Conservation (phyloP, 176 grass and related monocot genomes). For the Coix lacrymajobi region DNA sequence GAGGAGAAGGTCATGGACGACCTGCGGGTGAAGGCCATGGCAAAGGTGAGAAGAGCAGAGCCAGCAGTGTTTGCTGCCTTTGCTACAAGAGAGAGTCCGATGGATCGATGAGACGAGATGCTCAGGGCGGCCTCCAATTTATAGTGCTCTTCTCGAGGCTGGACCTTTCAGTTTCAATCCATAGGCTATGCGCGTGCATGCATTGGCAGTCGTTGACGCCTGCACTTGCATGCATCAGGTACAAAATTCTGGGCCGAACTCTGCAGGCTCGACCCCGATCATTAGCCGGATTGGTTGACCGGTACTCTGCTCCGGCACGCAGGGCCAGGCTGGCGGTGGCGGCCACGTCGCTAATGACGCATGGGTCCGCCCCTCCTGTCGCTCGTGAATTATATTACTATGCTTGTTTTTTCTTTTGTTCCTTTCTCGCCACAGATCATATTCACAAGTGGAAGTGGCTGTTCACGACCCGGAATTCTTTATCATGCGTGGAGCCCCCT, state of each 20-base stretch:
- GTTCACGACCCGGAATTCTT: neutral
- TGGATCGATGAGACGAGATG: neutral
- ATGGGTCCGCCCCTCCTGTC: neutral
- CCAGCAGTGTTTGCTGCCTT: too few species aligned
- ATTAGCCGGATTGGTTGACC: slow-evolving; percentile 19
- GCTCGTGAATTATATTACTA: neutral
- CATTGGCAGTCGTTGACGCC: neutral
- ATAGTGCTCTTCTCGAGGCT: slow-evolving; percentile 9
- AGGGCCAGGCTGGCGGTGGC: neutral
- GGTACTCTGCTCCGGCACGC: neutral
- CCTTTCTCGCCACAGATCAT: neutral
- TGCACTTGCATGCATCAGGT: neutral
- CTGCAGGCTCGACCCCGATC: neutral
- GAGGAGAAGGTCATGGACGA: neutral
- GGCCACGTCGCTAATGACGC: neutral
- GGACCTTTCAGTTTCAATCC: neutral
- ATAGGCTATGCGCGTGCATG: neutral
- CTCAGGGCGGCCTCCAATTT: neutral
- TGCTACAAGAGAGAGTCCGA: neutral
- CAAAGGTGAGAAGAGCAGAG: neutral
- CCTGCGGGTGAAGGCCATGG: slow-evolving; percentile 29
- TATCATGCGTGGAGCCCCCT: neutral
- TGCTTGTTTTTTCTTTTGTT: neutral
- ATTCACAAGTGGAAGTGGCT: neutral
- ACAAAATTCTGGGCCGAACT: slow-evolving; percentile 25